These are phyloP conservation scores for Primulina eburnea DNA, from an alignment of 257 asterid species.

Conservation along the genomic window DNA sequence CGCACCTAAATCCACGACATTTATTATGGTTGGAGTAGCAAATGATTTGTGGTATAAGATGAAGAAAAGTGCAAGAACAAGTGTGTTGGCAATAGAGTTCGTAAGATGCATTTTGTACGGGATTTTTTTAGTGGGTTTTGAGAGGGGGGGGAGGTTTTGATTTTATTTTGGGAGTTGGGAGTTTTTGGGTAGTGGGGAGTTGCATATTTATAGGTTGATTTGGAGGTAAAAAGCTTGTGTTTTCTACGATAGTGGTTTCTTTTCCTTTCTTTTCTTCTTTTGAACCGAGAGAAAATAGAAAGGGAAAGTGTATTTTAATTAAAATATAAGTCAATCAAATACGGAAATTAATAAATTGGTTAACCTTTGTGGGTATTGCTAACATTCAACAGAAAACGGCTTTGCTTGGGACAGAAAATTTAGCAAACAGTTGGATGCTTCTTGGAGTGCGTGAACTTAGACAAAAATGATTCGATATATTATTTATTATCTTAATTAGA, in stretches of 20 bases:
- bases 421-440: too few species aligned
- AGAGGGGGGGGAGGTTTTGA: not conserved
- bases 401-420: too few species aligned
- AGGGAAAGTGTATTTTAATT: not conserved
- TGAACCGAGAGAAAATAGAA: not conserved
- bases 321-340: not conserved
- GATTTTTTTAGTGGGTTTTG: not conserved
- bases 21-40: slow-evolving; percentile 24
- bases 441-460: too few species aligned
- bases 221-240: slow-evolving; percentile 9
- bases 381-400: not conserved
- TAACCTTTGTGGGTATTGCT: too few species aligned
- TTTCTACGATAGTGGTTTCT: too few species aligned
- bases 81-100: slow-evolving; percentile 4
- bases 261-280: too few species aligned
- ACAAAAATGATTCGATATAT: too few species aligned
- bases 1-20: slow-evolving; percentile 45
- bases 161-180: not conserved
- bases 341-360: not conserved
- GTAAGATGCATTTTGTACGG: slow-evolving; percentile 5
- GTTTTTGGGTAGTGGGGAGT: slow-evolving; percentile 26
- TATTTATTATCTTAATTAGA: too few species aligned
- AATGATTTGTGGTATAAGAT: slow-evolving; percentile 18
- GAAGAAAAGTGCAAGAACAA: slow-evolving; percentile 26
- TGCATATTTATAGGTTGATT: slow-evolving; percentile 35